Evolutionary conservation across 2,329 filamentous ascomycete genomes (phyloP).

Genomic region (Lachnellula occidentalis): DNA sequence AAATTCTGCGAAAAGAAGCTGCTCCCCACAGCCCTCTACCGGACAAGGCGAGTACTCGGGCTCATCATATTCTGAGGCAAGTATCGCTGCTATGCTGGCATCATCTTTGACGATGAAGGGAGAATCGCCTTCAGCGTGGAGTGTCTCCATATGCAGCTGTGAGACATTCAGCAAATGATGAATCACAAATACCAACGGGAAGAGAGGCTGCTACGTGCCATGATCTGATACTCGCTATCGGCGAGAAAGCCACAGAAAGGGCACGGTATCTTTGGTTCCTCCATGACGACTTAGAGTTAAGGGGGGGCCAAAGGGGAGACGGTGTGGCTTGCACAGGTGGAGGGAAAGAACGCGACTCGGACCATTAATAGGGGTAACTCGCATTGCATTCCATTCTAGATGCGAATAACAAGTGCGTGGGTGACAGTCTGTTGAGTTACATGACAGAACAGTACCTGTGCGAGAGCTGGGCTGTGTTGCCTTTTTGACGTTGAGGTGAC

Average conservation of each 20-base stretch:
- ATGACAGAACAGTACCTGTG: no score
- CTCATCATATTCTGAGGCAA: constrained; percentile 24
- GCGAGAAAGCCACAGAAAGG: constrained; percentile 37
- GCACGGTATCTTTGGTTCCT: constrained; percentile 26
- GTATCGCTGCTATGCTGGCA: constrained; percentile 19
- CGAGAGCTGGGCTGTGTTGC: no score
- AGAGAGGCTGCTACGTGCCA: constrained; percentile 27
- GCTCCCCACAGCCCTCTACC: constrained; percentile 53
- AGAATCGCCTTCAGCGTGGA: constrained; percentile 30
- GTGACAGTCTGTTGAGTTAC: no score
- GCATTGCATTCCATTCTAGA: no score
- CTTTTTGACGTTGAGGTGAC: no score
- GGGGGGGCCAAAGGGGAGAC: no score
- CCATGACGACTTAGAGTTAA: constrained; percentile 10
- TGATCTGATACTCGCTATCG: constrained; percentile 34
- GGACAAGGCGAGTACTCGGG: constrained; percentile 47
- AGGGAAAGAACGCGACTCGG: no score
- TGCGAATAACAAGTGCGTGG: no score
- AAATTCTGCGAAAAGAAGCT: constrained; percentile 46
- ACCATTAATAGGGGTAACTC: no score
- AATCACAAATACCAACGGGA: background rate
- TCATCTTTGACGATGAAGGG: constrained; percentile 28
- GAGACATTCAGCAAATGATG: constrained; percentile 6
- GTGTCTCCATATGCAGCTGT: constrained; percentile 29
- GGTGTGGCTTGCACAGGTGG: background rate